phyloP scores from a whole-genome alignment of 176 grass and related monocot species.

The Puccinellia tenuiflora region DNA sequence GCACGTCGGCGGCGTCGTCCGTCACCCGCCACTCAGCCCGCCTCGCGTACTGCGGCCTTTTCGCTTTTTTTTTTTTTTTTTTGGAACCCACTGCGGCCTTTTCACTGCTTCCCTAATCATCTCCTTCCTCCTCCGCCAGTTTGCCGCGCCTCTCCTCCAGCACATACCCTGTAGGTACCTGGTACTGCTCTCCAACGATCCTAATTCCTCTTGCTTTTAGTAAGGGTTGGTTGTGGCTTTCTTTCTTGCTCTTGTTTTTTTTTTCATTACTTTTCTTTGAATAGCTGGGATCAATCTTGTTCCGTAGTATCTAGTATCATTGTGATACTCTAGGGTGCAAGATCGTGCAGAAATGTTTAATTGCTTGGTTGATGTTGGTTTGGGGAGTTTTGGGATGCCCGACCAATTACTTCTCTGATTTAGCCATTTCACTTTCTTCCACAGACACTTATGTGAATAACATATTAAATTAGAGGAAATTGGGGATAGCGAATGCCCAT shows the following conservation, averaged over 20 bases:
- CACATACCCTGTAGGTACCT: constrained; percentile 42
- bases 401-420: neutral
- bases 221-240: neutral
- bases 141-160: constrained; percentile 40
- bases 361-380: neutral
- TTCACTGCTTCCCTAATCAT: constrained; percentile 35
- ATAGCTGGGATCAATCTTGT: neutral
- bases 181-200: neutral
- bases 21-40: constrained; percentile 53
- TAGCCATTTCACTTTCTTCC: neutral
- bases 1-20: constrained; percentile 62
- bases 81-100: too few relatives aligned
- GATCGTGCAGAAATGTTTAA: neutral
- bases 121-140: constrained; percentile 49
- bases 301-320: neutral
- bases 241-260: neutral
- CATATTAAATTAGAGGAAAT: neutral
- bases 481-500: neutral
- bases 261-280: neutral
- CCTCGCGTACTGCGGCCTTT: constrained; percentile 45
- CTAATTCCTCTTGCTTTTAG: neutral
- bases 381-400: neutral
- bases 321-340: neutral
- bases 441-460: neutral
- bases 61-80: too few relatives aligned